Base-by-base conservation (phyloP, 208 protist genomes). In the Borovskyia barvae region DNA sequence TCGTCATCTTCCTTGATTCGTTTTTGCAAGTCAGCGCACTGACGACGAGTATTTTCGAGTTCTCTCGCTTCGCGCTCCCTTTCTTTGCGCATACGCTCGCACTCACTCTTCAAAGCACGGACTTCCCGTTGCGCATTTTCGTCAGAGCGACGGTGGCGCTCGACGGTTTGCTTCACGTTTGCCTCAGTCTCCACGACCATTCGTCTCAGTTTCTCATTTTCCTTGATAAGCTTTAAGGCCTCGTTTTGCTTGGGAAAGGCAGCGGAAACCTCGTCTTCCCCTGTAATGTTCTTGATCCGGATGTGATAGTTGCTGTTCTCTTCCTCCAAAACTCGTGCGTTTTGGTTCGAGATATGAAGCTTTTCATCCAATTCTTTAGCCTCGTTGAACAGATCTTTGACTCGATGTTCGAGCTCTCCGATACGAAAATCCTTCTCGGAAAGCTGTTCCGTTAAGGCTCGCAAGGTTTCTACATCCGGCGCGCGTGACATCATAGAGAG, bases 281-380 rank as follows among this genome's bases (percentile, higher is more conserved):
- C 60, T 22, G 75, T 72, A 29, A 68, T 51, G 15, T 41, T 47
- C 60, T 81, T 87, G 29, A 86, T 28, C 12, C 46, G 55, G 24
- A 69, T 33, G 17, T 82, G 69, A 7, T 85, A 72, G 28, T 74
- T 70, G 43, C 62, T 86, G 51, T 93, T 93, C 57, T 93, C 86
- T 25, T 93, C 86, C 39, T 93, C 82, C 1, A 93, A 57, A 20
- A 86, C 72, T 39, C 86, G 72, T 6, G 80, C 76, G 54, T 90
- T 93, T 33, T 82, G 48, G 54, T 93, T 93, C 0, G 86, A 79
- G 28, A 85, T 46, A 15, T 64, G 39, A 8, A 93, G 71, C 64
- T 93, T 93, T 12, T 85, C 77, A 43, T 86, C 70, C 2, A 77
- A 51, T 54, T 81, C 75, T 37, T 68, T 78, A 3, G 81, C 42